Conservation (phyloP, 139 green algal species). For the Ettlia oleoabundans region DNA sequence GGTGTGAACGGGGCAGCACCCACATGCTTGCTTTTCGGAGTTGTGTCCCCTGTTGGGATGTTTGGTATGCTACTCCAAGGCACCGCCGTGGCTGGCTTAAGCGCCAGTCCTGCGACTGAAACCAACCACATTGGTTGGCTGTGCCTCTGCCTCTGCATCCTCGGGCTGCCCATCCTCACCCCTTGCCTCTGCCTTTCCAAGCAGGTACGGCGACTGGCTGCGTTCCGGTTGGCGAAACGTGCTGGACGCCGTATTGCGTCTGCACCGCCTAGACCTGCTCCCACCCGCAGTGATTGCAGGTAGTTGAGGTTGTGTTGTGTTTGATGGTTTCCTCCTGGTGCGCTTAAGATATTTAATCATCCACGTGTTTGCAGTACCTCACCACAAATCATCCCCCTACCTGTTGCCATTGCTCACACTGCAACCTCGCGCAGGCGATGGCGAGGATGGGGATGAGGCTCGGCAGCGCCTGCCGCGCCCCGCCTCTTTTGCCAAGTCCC, state of each 20-base stretch:
- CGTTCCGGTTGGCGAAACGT: slow-evolving; percentile 85
- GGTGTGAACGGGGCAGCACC: too few relatives aligned
- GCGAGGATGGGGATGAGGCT: slow-evolving; percentile 30
- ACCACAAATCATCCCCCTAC: background rate
- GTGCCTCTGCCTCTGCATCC: background rate
- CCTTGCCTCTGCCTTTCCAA: background rate
- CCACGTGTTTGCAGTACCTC: too few relatives aligned
- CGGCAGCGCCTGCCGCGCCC: slow-evolving; percentile 21
- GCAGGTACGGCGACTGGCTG: slow-evolving; percentile 86
- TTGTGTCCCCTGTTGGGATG: too few relatives aligned
- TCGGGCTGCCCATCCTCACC: background rate
- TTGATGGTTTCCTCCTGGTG: too few relatives aligned
- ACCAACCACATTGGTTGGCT: background rate
- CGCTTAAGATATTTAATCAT: too few relatives aligned
- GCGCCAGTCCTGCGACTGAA: too few relatives aligned
- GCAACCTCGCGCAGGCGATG: slow-evolving; percentile 27
- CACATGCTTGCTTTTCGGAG: too few relatives aligned
- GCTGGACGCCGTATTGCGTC: slow-evolving; percentile 82
- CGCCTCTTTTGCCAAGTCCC: background rate
- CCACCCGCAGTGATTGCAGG: slow-evolving; percentile 53
- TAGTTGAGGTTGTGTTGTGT: background rate
- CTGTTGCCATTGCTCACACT: background rate
- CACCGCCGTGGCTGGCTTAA: too few relatives aligned
- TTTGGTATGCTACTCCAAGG: too few relatives aligned
- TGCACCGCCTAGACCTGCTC: slow-evolving; percentile 84